Evolutionary conservation across 495 filamentous ascomycete genomes (phyloP), one percentile per base, ranked within the genome.

Genomic region (Annulohypoxylon nitens): DNA sequence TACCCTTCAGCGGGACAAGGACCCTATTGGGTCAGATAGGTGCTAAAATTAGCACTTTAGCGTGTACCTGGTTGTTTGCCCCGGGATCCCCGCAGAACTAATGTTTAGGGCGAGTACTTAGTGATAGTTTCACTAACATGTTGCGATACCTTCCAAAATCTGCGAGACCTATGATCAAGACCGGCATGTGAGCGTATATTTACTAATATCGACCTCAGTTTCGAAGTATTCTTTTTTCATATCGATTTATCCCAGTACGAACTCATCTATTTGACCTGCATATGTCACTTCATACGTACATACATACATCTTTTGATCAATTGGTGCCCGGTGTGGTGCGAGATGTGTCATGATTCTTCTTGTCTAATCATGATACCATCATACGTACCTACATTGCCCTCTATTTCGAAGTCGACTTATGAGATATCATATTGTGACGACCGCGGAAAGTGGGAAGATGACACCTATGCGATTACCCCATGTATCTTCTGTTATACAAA

Each of bases 11-110:
- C 47, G 33, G 55, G 11, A 57, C 47, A 66, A 64, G 60, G 43
- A 59, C 23, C 50, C 50, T 43, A 41, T 61, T 48, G 57, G 58
- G 57, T 43, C 57, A 20, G 53, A 50, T 10, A 10, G n/a, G 14
- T 39, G 14, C 59, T 74, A 74, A 65, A 74, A 61, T 74, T 74
- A 74, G 71, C 51, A 73, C 45, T 60, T 6, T 60, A 14, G 14
- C 16, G 48, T 26, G n/a, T 47, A 18, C 33, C 30, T 16, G 53
- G 53, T 57, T 39, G 37, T 20, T 20, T 37, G 14, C 53, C 53
- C 53, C 14, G 53, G 43, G 16, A 14, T n/a, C 43, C 43, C 43
- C 53, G 16, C 6, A 18, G 33, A 7, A 9, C 36, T 8, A 57
- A 3, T 57, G 1, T 37, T 36, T 4, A 16, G 20, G 53, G 53